Percentiles rank a stretch among this genome's conserved stretches.
These are phyloP conservation scores for Prunus campanulata DNA, from an alignment of 306 rosid genomes.

Conservation along the genomic window DNA sequence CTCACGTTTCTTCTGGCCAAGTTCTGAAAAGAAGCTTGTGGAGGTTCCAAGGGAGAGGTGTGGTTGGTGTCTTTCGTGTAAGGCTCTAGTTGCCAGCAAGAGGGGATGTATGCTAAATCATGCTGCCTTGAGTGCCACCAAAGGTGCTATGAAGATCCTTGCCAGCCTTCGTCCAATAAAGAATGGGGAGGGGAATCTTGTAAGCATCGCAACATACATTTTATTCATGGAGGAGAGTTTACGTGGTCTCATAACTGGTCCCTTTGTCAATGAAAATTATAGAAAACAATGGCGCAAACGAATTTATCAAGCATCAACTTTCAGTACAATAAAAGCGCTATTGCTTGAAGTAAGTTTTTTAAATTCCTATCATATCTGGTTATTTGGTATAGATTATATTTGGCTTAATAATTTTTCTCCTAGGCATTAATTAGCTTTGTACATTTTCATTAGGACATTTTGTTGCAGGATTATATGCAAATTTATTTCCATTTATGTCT, in stretches of 20 bases:
- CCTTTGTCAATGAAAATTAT: conserved; percentile 58
- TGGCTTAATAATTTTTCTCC: not conserved
- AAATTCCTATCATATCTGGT: conserved; percentile 11
- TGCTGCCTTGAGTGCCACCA: conserved; percentile 78
- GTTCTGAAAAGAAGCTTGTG: conserved; percentile 82
- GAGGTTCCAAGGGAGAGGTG: conserved; percentile 99
- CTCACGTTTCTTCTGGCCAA: conserved; percentile 97
- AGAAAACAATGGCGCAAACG: conserved; percentile 69
- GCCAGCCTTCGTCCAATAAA: conserved; percentile 56
- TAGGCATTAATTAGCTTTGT: not conserved
- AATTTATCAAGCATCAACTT: conserved; percentile 63
- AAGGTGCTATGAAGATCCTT: conserved; percentile 76
- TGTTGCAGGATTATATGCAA: not conserved
- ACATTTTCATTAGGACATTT: not conserved
- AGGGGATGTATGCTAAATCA: conserved; percentile 98
- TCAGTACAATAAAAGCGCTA: conserved; percentile 52
- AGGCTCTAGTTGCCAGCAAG: conserved; percentile 74
- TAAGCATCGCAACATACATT: conserved; percentile 74
- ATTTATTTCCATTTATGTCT: not conserved
- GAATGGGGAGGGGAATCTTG: conserved; percentile 75
- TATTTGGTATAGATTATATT: conserved; percentile 7
- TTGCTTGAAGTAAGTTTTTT: conserved; percentile 72
- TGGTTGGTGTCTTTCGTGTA: conserved; percentile 98
- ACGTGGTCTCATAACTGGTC: conserved; percentile 73
- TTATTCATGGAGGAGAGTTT: conserved; percentile 78